These are phyloP conservation scores for Tetrastigma voinierianum DNA, from an alignment of 164 flowering plant genomes.

Conservation along the genomic window DNA sequence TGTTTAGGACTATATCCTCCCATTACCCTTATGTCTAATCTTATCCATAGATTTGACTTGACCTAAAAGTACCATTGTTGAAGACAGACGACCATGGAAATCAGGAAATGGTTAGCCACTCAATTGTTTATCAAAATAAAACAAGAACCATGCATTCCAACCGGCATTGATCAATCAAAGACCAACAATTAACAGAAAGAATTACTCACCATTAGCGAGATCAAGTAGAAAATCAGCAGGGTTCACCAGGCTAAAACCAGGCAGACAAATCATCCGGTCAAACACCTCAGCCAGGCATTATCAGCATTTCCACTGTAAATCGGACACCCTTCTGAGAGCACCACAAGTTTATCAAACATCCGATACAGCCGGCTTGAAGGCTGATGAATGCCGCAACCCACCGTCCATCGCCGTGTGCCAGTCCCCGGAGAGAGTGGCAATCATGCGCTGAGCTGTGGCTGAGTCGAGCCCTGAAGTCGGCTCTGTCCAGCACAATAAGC, in stretches of 20 bases:
- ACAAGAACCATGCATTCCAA: too few species aligned
- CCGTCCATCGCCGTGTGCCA: slow-evolving; percentile 76
- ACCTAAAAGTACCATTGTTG: too few species aligned
- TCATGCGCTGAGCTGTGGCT: slow-evolving; percentile 75
- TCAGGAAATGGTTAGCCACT: too few species aligned
- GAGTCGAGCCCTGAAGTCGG: slow-evolving; percentile 97
- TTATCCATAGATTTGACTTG: too few species aligned
- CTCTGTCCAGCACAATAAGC: slow-evolving; percentile 76
- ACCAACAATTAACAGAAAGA: not conserved
- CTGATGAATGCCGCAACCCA: slow-evolving; percentile 82
- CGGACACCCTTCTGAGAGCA: slow-evolving; percentile 72
- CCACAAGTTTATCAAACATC: slow-evolving; percentile 85
- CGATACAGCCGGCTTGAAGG: slow-evolving; percentile 77
- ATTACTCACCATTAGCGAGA: slow-evolving; percentile 78
- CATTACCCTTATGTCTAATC: too few species aligned
- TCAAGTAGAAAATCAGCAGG: slow-evolving; percentile 94
- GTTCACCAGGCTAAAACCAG: slow-evolving; percentile 52
- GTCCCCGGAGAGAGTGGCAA: slow-evolving; percentile 52
- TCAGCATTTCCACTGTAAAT: slow-evolving; percentile 64
- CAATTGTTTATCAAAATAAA: too few species aligned
- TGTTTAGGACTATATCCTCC: too few species aligned
- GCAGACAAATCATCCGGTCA: slow-evolving; percentile 54
- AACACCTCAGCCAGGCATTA: slow-evolving; percentile 67
- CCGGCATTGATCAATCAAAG: not conserved
- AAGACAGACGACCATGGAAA: too few species aligned